Conservation (phyloP, 306 rosid genomes). For the Lathyrus tuberosus region DNA sequence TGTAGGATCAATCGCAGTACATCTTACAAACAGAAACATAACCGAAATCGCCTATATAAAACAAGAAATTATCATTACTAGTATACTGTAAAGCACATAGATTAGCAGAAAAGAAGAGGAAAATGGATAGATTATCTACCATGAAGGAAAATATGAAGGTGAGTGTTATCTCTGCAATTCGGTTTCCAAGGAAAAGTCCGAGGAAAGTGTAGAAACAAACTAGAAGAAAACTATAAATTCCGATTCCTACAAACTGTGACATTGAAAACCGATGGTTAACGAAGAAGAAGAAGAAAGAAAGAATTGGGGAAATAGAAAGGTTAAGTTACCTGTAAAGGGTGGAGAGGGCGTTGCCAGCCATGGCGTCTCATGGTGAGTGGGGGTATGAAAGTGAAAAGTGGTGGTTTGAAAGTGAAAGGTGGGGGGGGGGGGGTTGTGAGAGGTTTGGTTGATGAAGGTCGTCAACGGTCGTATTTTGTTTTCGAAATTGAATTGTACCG, state of each 20-base stretch:
- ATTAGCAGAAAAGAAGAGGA: not conserved
- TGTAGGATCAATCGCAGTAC: conserved; percentile 87
- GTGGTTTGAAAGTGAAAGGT: not conserved
- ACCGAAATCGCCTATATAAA: conserved; percentile 62
- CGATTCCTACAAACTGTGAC: conserved; percentile 77
- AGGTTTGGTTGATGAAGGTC: too few species aligned
- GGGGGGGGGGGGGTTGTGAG: too few species aligned
- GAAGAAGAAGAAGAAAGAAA: not conserved
- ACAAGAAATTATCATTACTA: not conserved
- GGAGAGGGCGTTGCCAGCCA: conserved; percentile 96
- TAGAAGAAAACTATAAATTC: conserved; percentile 63
- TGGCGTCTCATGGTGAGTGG: conserved; percentile 69
- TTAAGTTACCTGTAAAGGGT: conserved; percentile 72
- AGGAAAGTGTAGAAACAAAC: conserved; percentile 75
- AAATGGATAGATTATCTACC: conserved; percentile 42
- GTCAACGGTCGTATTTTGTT: too few species aligned
- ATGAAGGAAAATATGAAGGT: conserved; percentile 56
- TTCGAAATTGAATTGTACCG: too few species aligned
- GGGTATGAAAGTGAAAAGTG: not conserved
- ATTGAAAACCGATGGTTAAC: conserved; percentile 2
- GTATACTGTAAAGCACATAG: not conserved
- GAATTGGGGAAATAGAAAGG: not conserved
- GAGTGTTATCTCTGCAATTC: conserved; percentile 63
- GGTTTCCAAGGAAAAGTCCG: conserved; percentile 78
- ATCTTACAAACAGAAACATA: conserved; percentile 74